Conservation (phyloP, 2,329 filamentous ascomycete species). For the Neoscytalidium dimidiatum region DNA sequence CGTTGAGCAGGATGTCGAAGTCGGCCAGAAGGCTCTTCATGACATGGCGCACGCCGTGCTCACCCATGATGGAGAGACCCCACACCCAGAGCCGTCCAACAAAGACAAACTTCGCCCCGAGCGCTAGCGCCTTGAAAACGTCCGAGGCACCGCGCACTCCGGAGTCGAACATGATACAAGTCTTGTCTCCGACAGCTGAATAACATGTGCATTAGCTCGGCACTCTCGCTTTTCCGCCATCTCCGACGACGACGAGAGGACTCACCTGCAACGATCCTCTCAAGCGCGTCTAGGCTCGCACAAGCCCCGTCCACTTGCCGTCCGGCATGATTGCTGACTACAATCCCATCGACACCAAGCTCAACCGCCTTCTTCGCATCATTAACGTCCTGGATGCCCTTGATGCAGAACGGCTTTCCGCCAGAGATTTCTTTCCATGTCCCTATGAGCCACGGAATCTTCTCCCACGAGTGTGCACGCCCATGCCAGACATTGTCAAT, state of each 20-base stretch:
- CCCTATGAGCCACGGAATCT: slow-evolving; percentile 65
- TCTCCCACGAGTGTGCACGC: slow-evolving; percentile 64
- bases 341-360: slow-evolving; percentile 65
- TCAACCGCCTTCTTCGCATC: slow-evolving; percentile 65
- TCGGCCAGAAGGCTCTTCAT: slow-evolving; percentile 64
- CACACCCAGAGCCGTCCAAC: slow-evolving; percentile 63
- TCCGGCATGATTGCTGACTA: slow-evolving; percentile 72
- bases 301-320: slow-evolving; percentile 64
- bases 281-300: slow-evolving; percentile 60
- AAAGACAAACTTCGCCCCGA: slow-evolving; percentile 65
- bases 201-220: slow-evolving; percentile 8
- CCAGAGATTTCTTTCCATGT: slow-evolving; percentile 57
- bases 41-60: slow-evolving; percentile 62
- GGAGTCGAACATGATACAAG: slow-evolving; percentile 62
- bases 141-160: slow-evolving; percentile 60
- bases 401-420: slow-evolving; percentile 62
- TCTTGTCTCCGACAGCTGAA: slow-evolving; percentile 50
- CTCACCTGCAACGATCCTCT: slow-evolving; percentile 57
- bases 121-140: slow-evolving; percentile 61
- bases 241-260: slow-evolving; percentile 10
- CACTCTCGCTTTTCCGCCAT: not conserved
- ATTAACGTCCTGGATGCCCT: slow-evolving; percentile 68
- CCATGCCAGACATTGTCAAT: slow-evolving; percentile 69
- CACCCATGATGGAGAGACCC: slow-evolving; percentile 61
- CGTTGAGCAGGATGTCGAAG: slow-evolving; percentile 63